Base-by-base conservation (phyloP, 768 basidiomycete species). In the Krasilnikovozyma curviuscula region DNA sequence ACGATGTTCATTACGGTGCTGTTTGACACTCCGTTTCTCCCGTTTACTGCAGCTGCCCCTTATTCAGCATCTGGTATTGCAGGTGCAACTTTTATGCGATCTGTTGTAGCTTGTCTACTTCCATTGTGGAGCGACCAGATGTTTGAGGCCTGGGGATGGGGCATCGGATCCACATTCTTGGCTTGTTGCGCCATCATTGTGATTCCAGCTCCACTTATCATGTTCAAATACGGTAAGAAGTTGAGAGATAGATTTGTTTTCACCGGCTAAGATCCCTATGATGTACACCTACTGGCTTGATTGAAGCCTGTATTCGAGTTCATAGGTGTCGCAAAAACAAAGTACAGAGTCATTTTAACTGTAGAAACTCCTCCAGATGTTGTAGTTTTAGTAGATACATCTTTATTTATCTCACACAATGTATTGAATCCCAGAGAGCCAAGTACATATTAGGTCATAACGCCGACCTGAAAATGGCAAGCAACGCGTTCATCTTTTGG, bases 101-200 rank as follows among this genome's bases (percentile, higher is more conserved):
- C 37, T 12, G 21, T 46, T 21, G 23, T 41, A 23, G 50, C 44
- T 5, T 41, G 45, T n/a, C 21, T 52, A 16, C 45, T 52, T 10
- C 50, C 50, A 3, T 39, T 52, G n/a, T 45, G 40, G 18, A 34
- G 39, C 13, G 27, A 23, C 6, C 29, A 46, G 19, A n/a, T 52
- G 30, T 52, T 52, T 24, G 40, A 41, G 25, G 14, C 23, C 1
- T 40, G 46, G 16, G 50, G 45, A 1, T 52, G 50, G 50, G 38
- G 30, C 13, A 31, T 31, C n/a, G 45, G 50, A 1, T 44, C 44
- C 1, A 34, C 31, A 2, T 13, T 46, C 25, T 28, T 52, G n/a
- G 50, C 50, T 6, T 34, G 21, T 5, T 6, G 46, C 10, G 34
- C 31, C 23, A 30, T 52, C 14, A 13, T 46, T 5, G 50, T 35